Evolutionary conservation across 495 filamentous ascomycete species (phyloP), one percentile per base, ranked within the genome.

Genomic region (Trichocladium uniseriatum): DNA sequence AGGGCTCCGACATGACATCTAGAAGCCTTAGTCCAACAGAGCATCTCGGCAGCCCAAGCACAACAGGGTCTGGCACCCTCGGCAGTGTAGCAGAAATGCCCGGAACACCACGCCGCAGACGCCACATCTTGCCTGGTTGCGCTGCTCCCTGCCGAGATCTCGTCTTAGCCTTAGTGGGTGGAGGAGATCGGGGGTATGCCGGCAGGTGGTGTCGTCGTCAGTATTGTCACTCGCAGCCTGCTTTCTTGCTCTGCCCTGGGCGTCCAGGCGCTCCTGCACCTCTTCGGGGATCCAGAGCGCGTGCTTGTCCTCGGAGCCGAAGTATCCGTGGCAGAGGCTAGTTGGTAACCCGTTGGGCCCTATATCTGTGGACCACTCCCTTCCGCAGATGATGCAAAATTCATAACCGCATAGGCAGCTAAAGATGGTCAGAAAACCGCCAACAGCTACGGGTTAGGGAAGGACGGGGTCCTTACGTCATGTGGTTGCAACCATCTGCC

Each of bases 361-460:
- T 8, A 2, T 13, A 1, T 5, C 1, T 1, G 22, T 6, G 11
- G 27, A 14, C 48, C 49, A 51, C 13, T 27, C 5, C 5, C 24
- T 5, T 0, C 13, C 49, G 36, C 49, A 51, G 22, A 51, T 31
- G 13, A 51, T 32, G 24, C 48, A 51, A 40, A 51, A 51, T 0
- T 51, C 22, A 14, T 51, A 18, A 6, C 48, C 40, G n/a, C 48
- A 51, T 1, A 38, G 0, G n/a, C 48, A 51, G 6, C 48, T 51
- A 22, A 8, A 11, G n/a, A 20, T 1, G 27, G 22, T 29, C 22
- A 16, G 38, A 6, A 21, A 21, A 21, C 14, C 10, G 20, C 8
- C 8, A 28, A 6, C 6, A 43, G 11, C 2, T 15, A 43, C 3
- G 22, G 41, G 16, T 6, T 13, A 13, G 20, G 5, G 15, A 16